phyloP scores from a whole-genome alignment of 2,329 filamentous ascomycete species.

The Alternaria sp. region DNA sequence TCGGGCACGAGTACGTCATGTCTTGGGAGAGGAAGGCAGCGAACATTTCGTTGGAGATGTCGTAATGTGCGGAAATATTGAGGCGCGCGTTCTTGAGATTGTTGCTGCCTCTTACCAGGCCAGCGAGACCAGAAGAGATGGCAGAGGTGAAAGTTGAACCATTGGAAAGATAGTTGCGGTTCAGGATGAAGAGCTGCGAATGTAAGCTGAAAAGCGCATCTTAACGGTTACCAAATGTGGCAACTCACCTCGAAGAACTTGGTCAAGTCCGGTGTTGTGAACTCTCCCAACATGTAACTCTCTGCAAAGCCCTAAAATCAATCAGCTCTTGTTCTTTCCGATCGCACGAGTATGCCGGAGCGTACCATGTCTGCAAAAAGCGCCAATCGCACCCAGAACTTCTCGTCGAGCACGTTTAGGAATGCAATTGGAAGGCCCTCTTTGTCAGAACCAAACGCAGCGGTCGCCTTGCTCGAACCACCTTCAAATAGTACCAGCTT shows the following conservation, averaged over 20 bases:
- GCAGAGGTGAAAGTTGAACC: constrained; percentile 69
- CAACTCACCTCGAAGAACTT: constrained; percentile 69
- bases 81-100: constrained; percentile 62
- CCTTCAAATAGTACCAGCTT: constrained; percentile 56
- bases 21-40: constrained; percentile 76
- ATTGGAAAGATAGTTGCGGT: constrained; percentile 70
- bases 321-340: not conserved
- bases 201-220: constrained; percentile 24
- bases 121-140: constrained; percentile 65
- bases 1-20: constrained; percentile 79
- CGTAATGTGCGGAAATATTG: constrained; percentile 77
- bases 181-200: constrained; percentile 72
- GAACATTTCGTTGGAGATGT: constrained; percentile 80
- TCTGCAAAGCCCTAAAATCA: constrained; percentile 68
- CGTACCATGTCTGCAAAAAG: constrained; percentile 75
- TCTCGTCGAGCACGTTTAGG: constrained; percentile 68
- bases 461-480: constrained; percentile 52
- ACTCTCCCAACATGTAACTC: constrained; percentile 76
- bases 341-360: not conserved
- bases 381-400: constrained; percentile 74
- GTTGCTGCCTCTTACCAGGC: constrained; percentile 59
- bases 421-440: constrained; percentile 59
- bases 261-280: constrained; percentile 71
- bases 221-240: not conserved
- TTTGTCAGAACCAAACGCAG: constrained; percentile 53